Conservation (phyloP, 805 yeast genomes). For the Yamadazyma takamatsuzukensis region DNA sequence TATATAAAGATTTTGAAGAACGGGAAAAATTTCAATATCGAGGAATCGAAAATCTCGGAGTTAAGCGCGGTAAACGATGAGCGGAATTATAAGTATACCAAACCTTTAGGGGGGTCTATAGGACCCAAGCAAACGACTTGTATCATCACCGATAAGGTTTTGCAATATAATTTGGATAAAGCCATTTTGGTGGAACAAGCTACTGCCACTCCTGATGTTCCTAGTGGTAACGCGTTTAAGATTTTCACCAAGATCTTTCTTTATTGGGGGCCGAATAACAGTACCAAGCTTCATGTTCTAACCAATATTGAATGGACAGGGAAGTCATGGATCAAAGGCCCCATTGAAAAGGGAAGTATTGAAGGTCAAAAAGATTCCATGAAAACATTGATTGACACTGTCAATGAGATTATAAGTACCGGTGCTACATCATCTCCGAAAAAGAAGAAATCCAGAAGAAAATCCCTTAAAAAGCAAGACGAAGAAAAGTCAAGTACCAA, state of each 20-base stretch:
- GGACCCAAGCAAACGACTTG: constrained; percentile 79
- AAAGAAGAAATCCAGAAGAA: constrained; percentile 11
- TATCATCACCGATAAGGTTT: constrained; percentile 56
- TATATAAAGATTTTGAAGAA: constrained; percentile 44
- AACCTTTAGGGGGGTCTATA: constrained; percentile 64
- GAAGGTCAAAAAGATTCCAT: constrained; percentile 68
- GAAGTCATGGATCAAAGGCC: constrained; percentile 73
- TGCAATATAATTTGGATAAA: constrained; percentile 46
- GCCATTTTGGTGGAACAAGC: constrained; percentile 49
- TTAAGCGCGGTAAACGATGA: constrained; percentile 21
- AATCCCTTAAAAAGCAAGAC: constrained; percentile 12
- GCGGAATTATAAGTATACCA: constrained; percentile 54
- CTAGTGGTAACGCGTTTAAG: constrained; percentile 66
- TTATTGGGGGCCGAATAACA: constrained; percentile 60
- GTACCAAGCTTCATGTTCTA: constrained; percentile 49
- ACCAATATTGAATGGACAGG: constrained; percentile 68
- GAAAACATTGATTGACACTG: constrained; percentile 43
- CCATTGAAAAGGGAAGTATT: constrained; percentile 70
- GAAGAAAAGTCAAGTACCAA: constrained; percentile 3
- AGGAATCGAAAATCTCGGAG: constrained; percentile 39
- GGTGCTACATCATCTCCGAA: constrained; percentile 9
- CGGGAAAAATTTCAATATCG: constrained; percentile 64
- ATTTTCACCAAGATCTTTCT: constrained; percentile 56
- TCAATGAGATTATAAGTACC: constrained; percentile 34
- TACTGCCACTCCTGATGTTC: constrained; percentile 79